Evolutionary conservation across 305 asterid species (phyloP).

Genomic region (Rubia balearica): DNA sequence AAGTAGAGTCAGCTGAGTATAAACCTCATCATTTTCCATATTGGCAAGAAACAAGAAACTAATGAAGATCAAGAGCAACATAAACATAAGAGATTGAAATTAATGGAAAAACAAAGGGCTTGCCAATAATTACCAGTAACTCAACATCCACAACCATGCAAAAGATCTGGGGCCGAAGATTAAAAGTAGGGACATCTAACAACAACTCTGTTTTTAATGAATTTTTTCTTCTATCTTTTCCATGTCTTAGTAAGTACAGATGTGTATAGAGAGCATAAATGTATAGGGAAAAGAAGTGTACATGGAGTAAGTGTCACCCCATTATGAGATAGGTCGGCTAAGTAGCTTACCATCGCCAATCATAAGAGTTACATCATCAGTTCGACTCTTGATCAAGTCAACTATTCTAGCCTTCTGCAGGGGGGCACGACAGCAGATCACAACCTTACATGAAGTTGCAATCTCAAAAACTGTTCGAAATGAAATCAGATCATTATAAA

Average conservation of each 20-base stretch:
- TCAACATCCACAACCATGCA: constrained; percentile 78
- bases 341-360: constrained; percentile 90
- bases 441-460: constrained; percentile 82
- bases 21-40: constrained; percentile 98
- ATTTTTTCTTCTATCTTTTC: neutral
- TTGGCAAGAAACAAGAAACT: constrained; percentile 26
- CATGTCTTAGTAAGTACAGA: neutral
- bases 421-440: constrained; percentile 93
- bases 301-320: neutral
- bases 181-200: constrained; percentile 59
- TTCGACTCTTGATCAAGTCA: constrained; percentile 74
- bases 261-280: neutral
- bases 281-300: neutral
- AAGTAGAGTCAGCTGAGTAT: constrained; percentile 70
- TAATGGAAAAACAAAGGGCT: neutral
- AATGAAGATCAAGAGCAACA: constrained; percentile 3
- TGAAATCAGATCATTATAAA: constrained; percentile 26
- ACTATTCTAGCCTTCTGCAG: constrained; percentile 97
- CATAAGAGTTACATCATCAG: constrained; percentile 28
- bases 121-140: constrained; percentile 52
- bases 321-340: neutral
- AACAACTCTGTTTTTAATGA: constrained; percentile 4
- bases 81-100: constrained; percentile 16
- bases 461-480: constrained; percentile 76
- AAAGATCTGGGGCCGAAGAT: constrained; percentile 85